Evolutionary conservation across 495 filamentous ascomycete species (phyloP), one percentile per base, ranked within the genome.

Genomic region (Jackrogersella multiformis): DNA sequence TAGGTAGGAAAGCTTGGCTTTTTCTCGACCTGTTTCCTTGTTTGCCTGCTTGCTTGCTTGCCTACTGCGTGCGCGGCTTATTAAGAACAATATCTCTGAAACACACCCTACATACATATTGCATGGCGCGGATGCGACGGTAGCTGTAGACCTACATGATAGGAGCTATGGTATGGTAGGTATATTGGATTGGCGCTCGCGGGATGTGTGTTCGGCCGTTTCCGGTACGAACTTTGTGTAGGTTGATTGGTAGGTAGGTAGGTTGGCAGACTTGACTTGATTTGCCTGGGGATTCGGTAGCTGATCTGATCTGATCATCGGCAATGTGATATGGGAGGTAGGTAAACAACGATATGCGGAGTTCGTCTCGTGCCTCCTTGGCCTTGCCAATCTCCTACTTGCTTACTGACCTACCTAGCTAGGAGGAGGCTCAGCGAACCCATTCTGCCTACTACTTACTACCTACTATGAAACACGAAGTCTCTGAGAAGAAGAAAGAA

Each of bases 41-140:
- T 1, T 26, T 52, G 4, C 28, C 30, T 53, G 8, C n/a, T n/a
- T n/a, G n/a, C n/a, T n/a, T n/a, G n/a, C n/a, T n/a, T n/a, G n/a
- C n/a, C n/a, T n/a, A n/a, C 13, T 28, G 46, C 45, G 55, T 39
- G 45, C 41, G 46, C 30, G 15, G 56, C 55, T 66, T 60, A 66
- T 59, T 41, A 38, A 54, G 63, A 60, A 23, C 26, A 65, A 58
- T 65, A 9, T 65, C 26, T 65, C n/a, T 66, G 63, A 66, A 66
- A 66, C 63, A 59, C 39, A 32, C 46, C 61, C 26, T 62, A 51
- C 58, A 53, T 56, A 20, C 21, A 13, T 32, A 5, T 20, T 32
- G 34, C 28, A 35, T 28, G 23, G 6, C 18, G 21, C 42, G 10
- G 13, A 46, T 46, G 21, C 42, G 13, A 46, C 42, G 42, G 16